Base-by-base conservation (phyloP, 2,329 filamentous ascomycete species). In the Aspergillus floridensis region DNA sequence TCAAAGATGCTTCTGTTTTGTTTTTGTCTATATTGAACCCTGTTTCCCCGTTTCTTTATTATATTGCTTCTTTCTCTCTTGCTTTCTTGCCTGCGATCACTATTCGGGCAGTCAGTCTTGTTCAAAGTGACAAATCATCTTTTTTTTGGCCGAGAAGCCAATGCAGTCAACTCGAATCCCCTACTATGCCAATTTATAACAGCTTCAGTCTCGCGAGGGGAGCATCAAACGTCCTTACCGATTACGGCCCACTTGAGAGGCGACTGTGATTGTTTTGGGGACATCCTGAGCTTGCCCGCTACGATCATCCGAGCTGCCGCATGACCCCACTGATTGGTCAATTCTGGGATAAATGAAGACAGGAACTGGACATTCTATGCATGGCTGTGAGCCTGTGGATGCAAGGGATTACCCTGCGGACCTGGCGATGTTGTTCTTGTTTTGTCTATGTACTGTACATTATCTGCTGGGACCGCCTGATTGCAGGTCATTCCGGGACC, bases 1-100 rank as follows among this genome's bases (percentile, higher is more conserved):
- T 65, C 44, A 51, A 53, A 57, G 44, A 46, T 61, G 56, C 59
- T 61, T 29, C 26, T 63, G 67, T 60, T 62, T 65, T 66, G 49
- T 48, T 62, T 60, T 66, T 59, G 56, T 60, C 57, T 60, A 61
- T 57, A 59, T 59, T 63, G 26, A 60, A 46, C 32, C 53, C 46
- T 46, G 24, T 51, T 56, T 57, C 31, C 44, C 51, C 58, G 62
- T 62, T 62, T 52, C 51, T 49, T 49, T 22, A 52, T 57, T 26
- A 51, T 52, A 49, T 60, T 62, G 32, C 32, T 35, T 63, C 38
- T 49, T 55, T 22, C 57, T 55, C 58, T 65, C 57, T 53, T 52
- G 57, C 29, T 63, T 63, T 57, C 46, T 62, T 54, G 32, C 22
- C 38, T 51, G 51, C 14, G 24, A 41, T 57, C 58, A 52, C 57